Base-by-base conservation (phyloP, 1,139 yeast genomes). In the Zygosaccharomyces sapae region DNA sequence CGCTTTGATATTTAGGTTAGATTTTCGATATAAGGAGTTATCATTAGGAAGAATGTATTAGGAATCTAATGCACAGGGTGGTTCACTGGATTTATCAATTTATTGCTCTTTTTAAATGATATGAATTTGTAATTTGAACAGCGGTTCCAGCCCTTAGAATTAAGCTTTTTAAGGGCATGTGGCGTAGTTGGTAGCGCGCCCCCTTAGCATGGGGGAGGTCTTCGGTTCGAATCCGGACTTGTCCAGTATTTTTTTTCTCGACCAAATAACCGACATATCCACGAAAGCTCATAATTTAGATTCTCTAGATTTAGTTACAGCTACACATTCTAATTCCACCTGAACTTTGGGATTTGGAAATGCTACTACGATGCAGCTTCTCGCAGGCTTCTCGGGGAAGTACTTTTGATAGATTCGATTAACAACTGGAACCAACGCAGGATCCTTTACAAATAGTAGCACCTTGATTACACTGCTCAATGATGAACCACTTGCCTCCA, bases 311-410 rank as follows among this genome's bases (percentile, higher is more conserved):
- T 37, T 30, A 4, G 9, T 31, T 34, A 24, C 25, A 27, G 76
- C 76, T 45, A 71, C 61, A 50, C 69, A 63, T 54, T 75, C 79
- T 36, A 74, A 51, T 57, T 75, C 79, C 25, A 75, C 75, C 49
- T 71, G 68, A 18, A 74, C 49, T 5, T 60, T 53, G 7, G 63
- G 59, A 55, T 73, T 69, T 33, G 78, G 78, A 64, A 75, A 75
- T 5, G 60, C 65, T 19, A 71, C 76, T 10, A 70, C 65, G 5
- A 71, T 69, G 58, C 74, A 71, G 41, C 68, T 62, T 52, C 74
- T 63, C n/a, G 74, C 72, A 2, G 75, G 75, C 46, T 63, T 66
- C 48, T 66, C 69, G 1, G 66, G 64, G 55, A 71, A 71, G 52
- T 63, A 56, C 33, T 62, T 56, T 8, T 63, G 68, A 54, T 70